Evolutionary conservation across 768 basidiomycete species (phyloP).

Genomic region (Chalciporus chontae): DNA sequence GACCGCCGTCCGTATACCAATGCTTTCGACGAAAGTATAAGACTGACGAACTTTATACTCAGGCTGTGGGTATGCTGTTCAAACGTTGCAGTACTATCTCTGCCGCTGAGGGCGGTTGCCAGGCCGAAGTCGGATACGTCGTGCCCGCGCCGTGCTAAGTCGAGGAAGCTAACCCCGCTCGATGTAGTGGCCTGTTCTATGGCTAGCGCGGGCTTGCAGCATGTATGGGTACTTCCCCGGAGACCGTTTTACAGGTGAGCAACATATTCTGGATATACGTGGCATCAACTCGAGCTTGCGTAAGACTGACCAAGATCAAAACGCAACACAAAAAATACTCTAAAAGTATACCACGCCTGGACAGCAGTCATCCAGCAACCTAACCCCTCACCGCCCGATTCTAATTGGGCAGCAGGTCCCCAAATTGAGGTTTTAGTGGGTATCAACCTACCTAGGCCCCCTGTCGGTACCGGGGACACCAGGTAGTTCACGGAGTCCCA

Average conservation of each 20-base stretch:
- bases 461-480: too few relatives aligned
- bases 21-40: background rate
- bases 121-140: slow-evolving; percentile 84
- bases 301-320: too few relatives aligned
- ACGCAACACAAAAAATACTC: too few relatives aligned
- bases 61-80: slow-evolving; percentile 94
- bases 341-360: too few relatives aligned
- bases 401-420: too few relatives aligned
- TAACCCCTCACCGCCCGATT: too few relatives aligned
- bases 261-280: background rate
- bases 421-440: too few relatives aligned
- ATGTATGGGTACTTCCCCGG: slow-evolving; percentile 88
- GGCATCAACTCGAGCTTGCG: background rate
- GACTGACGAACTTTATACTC: slow-evolving; percentile 9
- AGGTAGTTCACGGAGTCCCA: too few relatives aligned
- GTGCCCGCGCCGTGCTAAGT: background rate
- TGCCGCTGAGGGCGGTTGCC: slow-evolving; percentile 93
- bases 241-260: slow-evolving; percentile 72
- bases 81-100: slow-evolving; percentile 97
- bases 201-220: slow-evolving; percentile 92
- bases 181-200: slow-evolving; percentile 84
- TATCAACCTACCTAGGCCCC: too few relatives aligned
- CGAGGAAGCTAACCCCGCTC: background rate
- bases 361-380: too few relatives aligned
- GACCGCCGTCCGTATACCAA: slow-evolving; percentile 62